Percentiles rank a stretch among this genome's conserved stretches.
Conservation (phyloP, 768 basidiomycete genomes). For the Clitopilus passeckerianus region DNA sequence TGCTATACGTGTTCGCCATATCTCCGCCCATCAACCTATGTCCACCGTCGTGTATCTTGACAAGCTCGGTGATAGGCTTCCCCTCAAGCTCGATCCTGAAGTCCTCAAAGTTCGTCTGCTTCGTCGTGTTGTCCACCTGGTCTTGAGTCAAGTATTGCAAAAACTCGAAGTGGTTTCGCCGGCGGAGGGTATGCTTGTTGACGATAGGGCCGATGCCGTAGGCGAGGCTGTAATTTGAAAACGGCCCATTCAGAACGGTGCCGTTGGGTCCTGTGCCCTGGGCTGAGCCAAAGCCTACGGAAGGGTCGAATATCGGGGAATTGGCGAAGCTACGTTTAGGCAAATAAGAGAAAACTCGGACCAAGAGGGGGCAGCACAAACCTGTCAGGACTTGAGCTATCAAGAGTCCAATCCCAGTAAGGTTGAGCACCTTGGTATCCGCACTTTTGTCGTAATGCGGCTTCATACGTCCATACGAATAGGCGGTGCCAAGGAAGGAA, state of each 20-base stretch:
- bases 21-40: conserved; percentile 30
- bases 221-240: conserved; percentile 24
- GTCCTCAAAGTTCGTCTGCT: conserved; percentile 21
- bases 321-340: conserved; percentile 18
- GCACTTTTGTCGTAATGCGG: conserved; percentile 19
- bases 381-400: conserved; percentile 18
- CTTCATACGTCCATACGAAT: conserved; percentile 17
- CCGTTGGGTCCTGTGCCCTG: conserved; percentile 20
- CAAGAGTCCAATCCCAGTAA: conserved; percentile 35
- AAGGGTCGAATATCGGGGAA: conserved; percentile 29
- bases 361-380: background rate
- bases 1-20: conserved; percentile 28
- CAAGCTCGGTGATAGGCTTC: conserved; percentile 15
- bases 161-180: conserved; percentile 20
- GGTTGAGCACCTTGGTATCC: conserved; percentile 19
- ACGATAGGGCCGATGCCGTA: conserved; percentile 27
- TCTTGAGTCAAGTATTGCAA: conserved; percentile 12
- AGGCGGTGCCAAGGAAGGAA: conserved; percentile 27
- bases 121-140: conserved; percentile 15
- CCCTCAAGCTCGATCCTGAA: conserved; percentile 34
- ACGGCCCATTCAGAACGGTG: conserved; percentile 27
- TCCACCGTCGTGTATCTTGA: conserved; percentile 28
- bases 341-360: background rate
- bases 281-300: conserved; percentile 29
- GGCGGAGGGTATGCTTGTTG: conserved; percentile 29